Base-by-base conservation (phyloP, 1,284 basidiomycete species). In the Hemileia vastatrix region DNA sequence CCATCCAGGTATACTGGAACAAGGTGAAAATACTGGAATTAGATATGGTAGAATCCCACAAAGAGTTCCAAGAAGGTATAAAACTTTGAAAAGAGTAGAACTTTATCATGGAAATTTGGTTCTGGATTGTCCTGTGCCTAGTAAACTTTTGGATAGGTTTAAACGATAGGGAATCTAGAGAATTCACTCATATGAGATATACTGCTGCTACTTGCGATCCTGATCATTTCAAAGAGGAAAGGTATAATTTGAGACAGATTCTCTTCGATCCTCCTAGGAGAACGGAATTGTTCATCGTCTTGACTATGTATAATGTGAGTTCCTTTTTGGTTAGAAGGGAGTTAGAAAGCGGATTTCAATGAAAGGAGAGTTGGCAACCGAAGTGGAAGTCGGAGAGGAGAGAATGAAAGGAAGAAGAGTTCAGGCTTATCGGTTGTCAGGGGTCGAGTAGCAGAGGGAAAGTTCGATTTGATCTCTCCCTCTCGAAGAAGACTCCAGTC, bases 161-260 rank as follows among this genome's bases (percentile, higher is more conserved):
- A 78, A 64, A 63, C 49, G 66, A 67, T 54, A 56, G 65, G 24
- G 65, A 67, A 50, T 55, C 65, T 27, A 49, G 65, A 45, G 68
- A 69, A 23, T 63, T 63, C 15, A 57, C 61, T 6, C 61, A 63
- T 43, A 57, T 63, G 61, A 45, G 61, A 8, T 63, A 63, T 24
- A 51, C 61, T 52, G 91, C 64, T 4, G 93, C 91, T 5, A 96
- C 92, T 0, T 86, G 85, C 71, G 93, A 96, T 74, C 92, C 93
- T 4, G 93, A 97, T 75, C 91, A 96, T 69, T 97, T 96, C 72
- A 80, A 79, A 3, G 83, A 85, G 71, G 85, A 67, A 59, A 64
- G 68, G 23, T 74, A 71, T 62, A 73, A 71, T 8, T 57, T 74
- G 8, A 67, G 72, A 1, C 72, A 71, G 50, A 69, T 69, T 8